Evolutionary conservation across 768 basidiomycete genomes (phyloP), one percentile per base, ranked within the genome.

Genomic region (Suillus tomentosus): DNA sequence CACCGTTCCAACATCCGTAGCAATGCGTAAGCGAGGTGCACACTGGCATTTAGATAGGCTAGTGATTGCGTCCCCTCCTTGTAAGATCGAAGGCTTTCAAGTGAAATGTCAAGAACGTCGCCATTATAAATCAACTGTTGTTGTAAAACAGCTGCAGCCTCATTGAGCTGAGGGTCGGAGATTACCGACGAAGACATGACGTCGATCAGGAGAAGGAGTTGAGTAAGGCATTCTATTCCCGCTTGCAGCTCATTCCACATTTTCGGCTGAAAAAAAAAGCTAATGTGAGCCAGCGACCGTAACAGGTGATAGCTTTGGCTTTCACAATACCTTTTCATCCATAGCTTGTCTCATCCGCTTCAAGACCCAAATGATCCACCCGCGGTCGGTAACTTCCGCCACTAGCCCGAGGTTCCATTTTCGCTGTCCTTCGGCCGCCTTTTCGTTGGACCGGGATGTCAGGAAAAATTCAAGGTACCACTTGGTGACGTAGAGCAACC

Each of bases 381-480:
- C 82, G 60, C 93, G 85, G 72, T 98, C 94, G 19, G 88, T 90
- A 51, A 96, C 91, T 75, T 93, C 94, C 42, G 87, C 90, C 45
- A 98, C 85, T 56, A 92, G 79, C 22, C 90, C 89, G 70, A 92
- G 88, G 57, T 79, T 77, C 87, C 88, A 92, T 60, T 75, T 80
- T 62, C 71, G 73, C 15, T 72, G 27, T 53, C 47, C 68, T 67
- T 70, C 67, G 36, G 37, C 66, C 31, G 74, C 68, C 14, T 76
- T 78, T 61, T 81, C 81, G 42, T 76, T 76, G 31, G 76, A 68
- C 36, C 83, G 78, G 11, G 80, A 69, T 56, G 77, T 72, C 13
- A 96, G 83, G 77, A 99, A 96, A 80, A 93, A 96, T 66, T 95
- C 90, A 43, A 97, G 84, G 71, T 96, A 90, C 91, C 96, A 99